These are phyloP conservation scores for Chlorophyllum brunneum DNA, from an alignment of 768 basidiomycete genomes.

Conservation along the genomic window DNA sequence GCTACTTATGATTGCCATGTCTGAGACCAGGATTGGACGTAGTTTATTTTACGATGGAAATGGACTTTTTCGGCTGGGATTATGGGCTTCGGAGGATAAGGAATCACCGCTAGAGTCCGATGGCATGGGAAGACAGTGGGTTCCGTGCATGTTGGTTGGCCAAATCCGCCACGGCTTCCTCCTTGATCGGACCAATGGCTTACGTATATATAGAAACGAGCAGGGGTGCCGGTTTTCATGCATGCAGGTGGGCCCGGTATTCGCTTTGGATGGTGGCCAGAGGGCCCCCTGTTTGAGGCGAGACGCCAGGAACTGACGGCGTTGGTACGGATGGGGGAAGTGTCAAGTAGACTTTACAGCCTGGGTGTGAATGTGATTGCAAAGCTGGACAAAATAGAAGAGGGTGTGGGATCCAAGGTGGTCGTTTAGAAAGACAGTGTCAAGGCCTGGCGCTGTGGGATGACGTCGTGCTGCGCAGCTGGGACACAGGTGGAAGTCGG, in stretches of 20 bases:
- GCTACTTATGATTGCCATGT: neutral
- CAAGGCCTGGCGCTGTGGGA: too few species aligned
- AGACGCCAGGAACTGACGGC: neutral
- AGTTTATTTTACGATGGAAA: neutral
- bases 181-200: slow-evolving; percentile 8
- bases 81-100: neutral
- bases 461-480: too few species aligned
- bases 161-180: neutral
- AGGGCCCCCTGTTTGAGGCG: neutral
- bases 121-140: slow-evolving; percentile 1
- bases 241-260: neutral
- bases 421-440: too few species aligned
- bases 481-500: too few species aligned
- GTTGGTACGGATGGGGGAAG: neutral
- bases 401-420: neutral
- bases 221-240: neutral
- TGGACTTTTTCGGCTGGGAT: neutral
- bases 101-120: neutral
- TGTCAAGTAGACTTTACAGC: slow-evolving; percentile 4
- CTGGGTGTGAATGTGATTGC: neutral
- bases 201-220: neutral
- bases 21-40: neutral
- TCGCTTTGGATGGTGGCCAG: neutral
- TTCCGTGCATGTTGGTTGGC: neutral
- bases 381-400: neutral